These are phyloP conservation scores for Geosmithia putterillii DNA, from an alignment of 2,329 filamentous ascomycete genomes.

Conservation along the genomic window DNA sequence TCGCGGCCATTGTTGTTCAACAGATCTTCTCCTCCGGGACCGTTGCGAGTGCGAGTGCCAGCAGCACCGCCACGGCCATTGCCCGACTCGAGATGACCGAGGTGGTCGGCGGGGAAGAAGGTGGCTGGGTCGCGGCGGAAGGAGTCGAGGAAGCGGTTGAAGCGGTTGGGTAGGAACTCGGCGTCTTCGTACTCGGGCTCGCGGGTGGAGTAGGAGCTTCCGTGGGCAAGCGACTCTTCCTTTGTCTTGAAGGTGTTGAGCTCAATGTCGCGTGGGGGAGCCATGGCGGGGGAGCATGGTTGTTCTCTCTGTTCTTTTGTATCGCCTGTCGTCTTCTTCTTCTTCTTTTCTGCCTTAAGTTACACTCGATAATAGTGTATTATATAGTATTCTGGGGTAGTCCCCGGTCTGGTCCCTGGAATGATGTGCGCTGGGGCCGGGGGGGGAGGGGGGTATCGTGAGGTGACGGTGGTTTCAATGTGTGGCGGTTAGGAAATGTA, in stretches of 20 bases:
- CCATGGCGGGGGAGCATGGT: slow-evolving; percentile 15
- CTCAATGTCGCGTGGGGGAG: slow-evolving; percentile 31
- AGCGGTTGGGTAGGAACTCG: slow-evolving; percentile 13
- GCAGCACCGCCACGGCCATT: too few species aligned
- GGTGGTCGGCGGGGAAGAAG: slow-evolving; percentile 32
- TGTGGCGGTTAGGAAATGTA: neutral
- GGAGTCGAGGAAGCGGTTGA: slow-evolving; percentile 41
- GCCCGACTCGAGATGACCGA: slow-evolving; percentile 19
- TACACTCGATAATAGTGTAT: too few species aligned
- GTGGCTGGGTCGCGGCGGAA: slow-evolving; percentile 49
- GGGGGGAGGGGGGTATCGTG: too few species aligned
- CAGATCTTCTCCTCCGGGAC: too few species aligned
- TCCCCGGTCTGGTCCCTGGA: too few species aligned
- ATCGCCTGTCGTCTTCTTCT: neutral
- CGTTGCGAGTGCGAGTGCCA: too few species aligned
- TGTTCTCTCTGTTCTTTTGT: neutral
- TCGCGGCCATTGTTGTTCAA: slow-evolving; percentile 8
- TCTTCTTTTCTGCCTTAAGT: neutral
- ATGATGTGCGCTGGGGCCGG: too few species aligned
- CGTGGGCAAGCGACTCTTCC: slow-evolving; percentile 40
- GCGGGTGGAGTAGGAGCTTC: slow-evolving; percentile 38
- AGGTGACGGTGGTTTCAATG: neutral
- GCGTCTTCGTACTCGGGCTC: slow-evolving; percentile 31
- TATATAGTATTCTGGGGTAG: too few species aligned
- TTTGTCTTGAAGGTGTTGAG: slow-evolving; percentile 46